Percentiles rank a stretch among this genome's conserved stretches.
These are phyloP conservation scores for Lactuca saligna DNA, from an alignment of 129 eudicot species.

Conservation along the genomic window DNA sequence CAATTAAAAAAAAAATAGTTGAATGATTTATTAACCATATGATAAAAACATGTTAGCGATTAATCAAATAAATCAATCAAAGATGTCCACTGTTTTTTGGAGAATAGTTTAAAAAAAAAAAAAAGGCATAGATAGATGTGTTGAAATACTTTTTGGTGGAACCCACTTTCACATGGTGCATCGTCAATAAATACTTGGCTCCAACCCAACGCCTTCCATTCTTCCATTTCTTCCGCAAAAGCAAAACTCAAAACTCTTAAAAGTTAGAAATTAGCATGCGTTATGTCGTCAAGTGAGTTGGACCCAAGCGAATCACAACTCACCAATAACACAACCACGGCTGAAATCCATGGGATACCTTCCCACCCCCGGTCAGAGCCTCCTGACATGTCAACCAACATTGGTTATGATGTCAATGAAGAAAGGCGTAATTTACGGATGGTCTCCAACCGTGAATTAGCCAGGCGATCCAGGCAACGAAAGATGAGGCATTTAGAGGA, in stretches of 20 bases:
- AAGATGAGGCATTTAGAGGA: constrained; percentile 50
- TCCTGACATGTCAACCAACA: background rate
- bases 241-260: no score
- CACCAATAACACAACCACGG: no score
- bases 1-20: no score
- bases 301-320: no score
- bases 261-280: no score
- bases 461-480: constrained; percentile 51
- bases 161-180: background rate
- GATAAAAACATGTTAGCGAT: no score
- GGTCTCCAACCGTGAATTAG: constrained; percentile 37
- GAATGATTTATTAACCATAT: no score
- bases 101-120: no score
- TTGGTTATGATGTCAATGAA: background rate
- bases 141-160: background rate
- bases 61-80: no score
- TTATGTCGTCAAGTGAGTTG: background rate
- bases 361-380: background rate
- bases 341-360: background rate
- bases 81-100: no score
- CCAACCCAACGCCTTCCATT: background rate
- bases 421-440: background rate
- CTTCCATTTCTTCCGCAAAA: background rate
- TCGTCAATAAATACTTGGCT: background rate
- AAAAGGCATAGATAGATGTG: no score